Evolutionary conservation across 192 early-diverging fungal genomes (phyloP), one percentile per base, ranked within the genome.

Genomic region (Chytriomyces sp.): DNA sequence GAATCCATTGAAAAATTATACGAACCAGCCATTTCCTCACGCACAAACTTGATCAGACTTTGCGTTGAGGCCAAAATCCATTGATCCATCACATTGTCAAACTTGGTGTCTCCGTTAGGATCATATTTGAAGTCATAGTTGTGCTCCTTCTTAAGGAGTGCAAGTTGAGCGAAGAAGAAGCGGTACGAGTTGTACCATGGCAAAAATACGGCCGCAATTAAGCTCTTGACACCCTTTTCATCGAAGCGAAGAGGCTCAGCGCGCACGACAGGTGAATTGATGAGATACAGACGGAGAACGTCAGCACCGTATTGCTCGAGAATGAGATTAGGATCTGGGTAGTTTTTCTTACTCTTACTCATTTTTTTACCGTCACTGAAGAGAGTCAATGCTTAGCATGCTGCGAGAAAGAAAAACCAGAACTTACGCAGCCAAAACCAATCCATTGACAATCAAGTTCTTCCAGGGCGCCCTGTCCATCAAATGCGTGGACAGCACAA

Each of bases 131-230:
- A 99, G 60, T 96, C 90, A 48, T 89, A 80, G 68, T 82, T 83
- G 80, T 91, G 90, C 67, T 93, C 84, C 86, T 96, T 95, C 89
- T 96, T 96, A 73, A 97, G 77, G 69, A 98, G 83, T 5, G 89
- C 87, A 4, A 97, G 90, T 82, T 98, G 95, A 45, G 93, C 92
- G 63, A 91, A 88, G 87, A 99, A 97, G 91, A 99, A 99, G 59
- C 94, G 89, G 91, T 94, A 96, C 10, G 97, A 90, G 80, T 99
- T 99, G 93, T 94, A 97, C 97, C 97, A 99, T 44, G 97, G 97
- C 71, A 99, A 86, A 81, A 99, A 91, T 7, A 98, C 96, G 69
- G 94, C 93, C 57, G 96, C 91, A 63, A 97, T 85, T 45, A 99
- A 88, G 7, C 96, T 94, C 89, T 97, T 97, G 61, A 99, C 94